phyloP scores from a whole-genome alignment of 305 asterid species.

The Fraxinus velutina region DNA sequence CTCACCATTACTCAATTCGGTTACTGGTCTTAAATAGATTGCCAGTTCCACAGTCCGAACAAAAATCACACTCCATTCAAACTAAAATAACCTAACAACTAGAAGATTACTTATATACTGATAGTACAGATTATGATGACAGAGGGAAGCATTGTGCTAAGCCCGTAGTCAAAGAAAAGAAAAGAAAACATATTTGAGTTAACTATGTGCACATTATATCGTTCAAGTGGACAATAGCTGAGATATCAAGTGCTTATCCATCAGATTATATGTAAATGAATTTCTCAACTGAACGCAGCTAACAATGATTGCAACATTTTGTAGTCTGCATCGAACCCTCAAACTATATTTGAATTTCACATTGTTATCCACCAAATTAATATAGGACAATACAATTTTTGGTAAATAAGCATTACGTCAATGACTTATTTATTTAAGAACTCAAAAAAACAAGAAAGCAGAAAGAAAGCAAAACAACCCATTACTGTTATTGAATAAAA shows the following conservation, averaged over 20 bases:
- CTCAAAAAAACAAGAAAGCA: conserved; percentile 5
- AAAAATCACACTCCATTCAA: not conserved
- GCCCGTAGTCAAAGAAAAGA: not conserved
- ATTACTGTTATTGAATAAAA: conserved; percentile 2
- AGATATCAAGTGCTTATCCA: conserved; percentile 7
- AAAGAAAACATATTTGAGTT: not conserved
- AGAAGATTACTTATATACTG: not conserved
- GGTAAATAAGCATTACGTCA: not conserved
- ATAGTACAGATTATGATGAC: not conserved
- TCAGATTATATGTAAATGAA: conserved; percentile 3
- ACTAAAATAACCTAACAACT: not conserved
- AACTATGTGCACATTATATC: not conserved
- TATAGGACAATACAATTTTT: not conserved
- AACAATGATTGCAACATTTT: conserved; percentile 13
- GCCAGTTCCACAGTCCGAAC: not conserved
- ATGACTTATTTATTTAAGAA: not conserved
- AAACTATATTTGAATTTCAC: not conserved
- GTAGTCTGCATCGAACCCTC: conserved; percentile 14
- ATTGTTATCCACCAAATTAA: conserved; percentile 17
- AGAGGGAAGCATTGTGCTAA: conserved; percentile 5
- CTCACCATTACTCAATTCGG: not conserved
- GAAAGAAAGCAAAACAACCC: conserved; percentile 1
- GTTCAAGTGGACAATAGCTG: conserved; percentile 2
- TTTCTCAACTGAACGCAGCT: not conserved
- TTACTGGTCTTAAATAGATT: not conserved